Evolutionary conservation across 768 basidiomycete species (phyloP).

Genomic region (Podaxis sp.): DNA sequence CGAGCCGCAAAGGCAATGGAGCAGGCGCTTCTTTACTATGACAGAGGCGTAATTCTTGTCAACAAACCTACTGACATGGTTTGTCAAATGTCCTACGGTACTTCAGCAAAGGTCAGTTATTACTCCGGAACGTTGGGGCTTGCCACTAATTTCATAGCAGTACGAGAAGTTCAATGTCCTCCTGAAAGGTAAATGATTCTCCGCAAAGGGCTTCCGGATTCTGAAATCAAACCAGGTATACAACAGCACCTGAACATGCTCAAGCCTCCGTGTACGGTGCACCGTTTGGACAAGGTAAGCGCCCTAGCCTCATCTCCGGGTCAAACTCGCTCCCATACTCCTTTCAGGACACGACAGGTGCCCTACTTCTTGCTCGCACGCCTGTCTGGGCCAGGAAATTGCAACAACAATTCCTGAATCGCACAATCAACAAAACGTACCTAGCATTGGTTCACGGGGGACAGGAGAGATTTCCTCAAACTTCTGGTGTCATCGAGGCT

Average conservation of each 20-base stretch:
- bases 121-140: not conserved
- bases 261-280: slow-evolving; percentile 45
- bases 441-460: slow-evolving; percentile 64
- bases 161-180: slow-evolving; percentile 33
- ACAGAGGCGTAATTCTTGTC: slow-evolving; percentile 51
- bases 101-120: slow-evolving; percentile 20
- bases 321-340: not conserved
- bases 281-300: slow-evolving; percentile 66
- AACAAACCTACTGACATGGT: slow-evolving; percentile 63
- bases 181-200: slow-evolving; percentile 29
- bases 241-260: slow-evolving; percentile 21
- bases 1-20: not conserved
- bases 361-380: slow-evolving; percentile 54
- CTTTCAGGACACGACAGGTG: slow-evolving; percentile 60
- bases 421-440: slow-evolving; percentile 56
- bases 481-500: slow-evolving; percentile 41
- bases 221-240: slow-evolving; percentile 21
- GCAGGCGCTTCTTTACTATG: slow-evolving; percentile 44
- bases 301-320: not conserved
- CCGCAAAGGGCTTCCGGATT: not conserved
- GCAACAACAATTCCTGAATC: slow-evolving; percentile 51
- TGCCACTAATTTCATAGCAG: not conserved
- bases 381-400: slow-evolving; percentile 43
- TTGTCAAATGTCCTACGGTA: slow-evolving; percentile 42
- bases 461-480: slow-evolving; percentile 39